phyloP scores from a whole-genome alignment of 2,329 filamentous ascomycete genomes.

The Metarhizium brunneum region DNA sequence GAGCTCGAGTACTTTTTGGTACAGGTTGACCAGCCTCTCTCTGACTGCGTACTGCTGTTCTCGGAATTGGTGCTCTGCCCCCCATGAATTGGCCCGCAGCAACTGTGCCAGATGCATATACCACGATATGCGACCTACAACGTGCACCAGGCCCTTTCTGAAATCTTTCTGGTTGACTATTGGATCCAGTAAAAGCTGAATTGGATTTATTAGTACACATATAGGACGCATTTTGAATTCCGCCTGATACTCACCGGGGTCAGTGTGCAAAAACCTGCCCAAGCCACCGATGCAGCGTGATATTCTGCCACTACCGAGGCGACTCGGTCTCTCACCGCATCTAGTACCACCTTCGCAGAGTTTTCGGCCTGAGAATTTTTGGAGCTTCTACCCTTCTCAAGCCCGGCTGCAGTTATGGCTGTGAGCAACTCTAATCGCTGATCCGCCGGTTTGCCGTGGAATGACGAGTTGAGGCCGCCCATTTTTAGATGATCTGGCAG shows the following conservation, averaged over 20 bases:
- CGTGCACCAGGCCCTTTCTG: constrained; percentile 19
- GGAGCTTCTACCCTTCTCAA: constrained; percentile 19
- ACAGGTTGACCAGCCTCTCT: constrained; percentile 18
- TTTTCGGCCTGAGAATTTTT: constrained; percentile 19
- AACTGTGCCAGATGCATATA: constrained; percentile 23
- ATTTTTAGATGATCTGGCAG: constrained; percentile 22
- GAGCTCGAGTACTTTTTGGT: constrained; percentile 24
- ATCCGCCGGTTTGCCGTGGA: constrained; percentile 14
- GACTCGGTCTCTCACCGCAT: constrained; percentile 18
- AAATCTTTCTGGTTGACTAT: constrained; percentile 23
- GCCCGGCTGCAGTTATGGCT: constrained; percentile 19
- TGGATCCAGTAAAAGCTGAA: constrained; percentile 25
- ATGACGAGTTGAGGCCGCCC: constrained; percentile 17
- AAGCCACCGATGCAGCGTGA: constrained; percentile 21
- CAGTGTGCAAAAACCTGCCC: constrained; percentile 26
- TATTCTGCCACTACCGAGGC: constrained; percentile 16
- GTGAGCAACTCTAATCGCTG: constrained; percentile 19
- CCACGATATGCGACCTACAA: constrained; percentile 23
- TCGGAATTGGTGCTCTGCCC: constrained; percentile 12
- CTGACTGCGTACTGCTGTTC: constrained; percentile 11
- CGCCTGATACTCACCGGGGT: constrained; percentile 21
- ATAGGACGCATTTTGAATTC: background rate
- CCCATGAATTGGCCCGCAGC: constrained; percentile 15
- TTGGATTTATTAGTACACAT: background rate
- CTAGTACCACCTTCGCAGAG: constrained; percentile 18